These are phyloP conservation scores for Globisporangium orthogonon DNA, from an alignment of 352 stramenopile genomes.

Conservation along the genomic window DNA sequence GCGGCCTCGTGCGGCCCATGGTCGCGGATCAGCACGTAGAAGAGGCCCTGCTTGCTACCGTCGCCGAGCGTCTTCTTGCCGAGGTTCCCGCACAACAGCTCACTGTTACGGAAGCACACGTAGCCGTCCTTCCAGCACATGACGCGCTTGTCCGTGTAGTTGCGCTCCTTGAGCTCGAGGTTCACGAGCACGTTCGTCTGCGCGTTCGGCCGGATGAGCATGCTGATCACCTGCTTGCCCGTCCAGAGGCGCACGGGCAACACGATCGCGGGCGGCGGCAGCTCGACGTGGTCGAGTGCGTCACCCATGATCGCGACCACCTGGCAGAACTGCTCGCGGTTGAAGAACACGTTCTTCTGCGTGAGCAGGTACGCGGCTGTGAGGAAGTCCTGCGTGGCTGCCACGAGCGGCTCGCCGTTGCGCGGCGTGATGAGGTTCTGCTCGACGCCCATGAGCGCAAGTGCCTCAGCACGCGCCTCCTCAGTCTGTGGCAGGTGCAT, in stretches of 20 bases:
- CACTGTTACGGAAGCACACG: conserved; percentile 94
- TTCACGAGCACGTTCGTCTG: conserved; percentile 78
- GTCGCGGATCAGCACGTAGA: conserved; percentile 98
- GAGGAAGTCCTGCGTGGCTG: conserved; percentile 99
- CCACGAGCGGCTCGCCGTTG: conserved; percentile 97
- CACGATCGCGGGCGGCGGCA: conserved; percentile 70
- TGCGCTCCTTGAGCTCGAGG: conserved; percentile 92
- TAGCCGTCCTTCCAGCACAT: conserved; percentile 99
- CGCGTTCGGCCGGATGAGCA: conserved; percentile 87
- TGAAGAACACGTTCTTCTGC: conserved; percentile 98
- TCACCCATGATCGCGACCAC: conserved; percentile 95
- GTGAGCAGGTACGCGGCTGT: conserved; percentile 97
- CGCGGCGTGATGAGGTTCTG: conserved; percentile 97
- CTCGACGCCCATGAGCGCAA: conserved; percentile 96
- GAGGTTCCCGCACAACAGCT: conserved; percentile 97
- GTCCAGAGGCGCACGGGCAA: conserved; percentile 92
- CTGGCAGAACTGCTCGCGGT: conserved; percentile 94
- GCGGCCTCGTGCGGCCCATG: conserved; percentile 90
- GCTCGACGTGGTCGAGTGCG: conserved; percentile 92
- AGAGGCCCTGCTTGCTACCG: conserved; percentile 96
- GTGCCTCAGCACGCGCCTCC: conserved; percentile 96
- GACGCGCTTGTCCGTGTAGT: conserved; percentile 92
- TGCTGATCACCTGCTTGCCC: conserved; percentile 95
- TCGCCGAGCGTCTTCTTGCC: conserved; percentile 98
- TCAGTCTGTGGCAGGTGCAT: conserved; percentile 99